Percentiles rank a stretch among this genome's conserved stretches.
Evolutionary conservation across 116 monocot species (phyloP).

Genomic region (Iris pallida): DNA sequence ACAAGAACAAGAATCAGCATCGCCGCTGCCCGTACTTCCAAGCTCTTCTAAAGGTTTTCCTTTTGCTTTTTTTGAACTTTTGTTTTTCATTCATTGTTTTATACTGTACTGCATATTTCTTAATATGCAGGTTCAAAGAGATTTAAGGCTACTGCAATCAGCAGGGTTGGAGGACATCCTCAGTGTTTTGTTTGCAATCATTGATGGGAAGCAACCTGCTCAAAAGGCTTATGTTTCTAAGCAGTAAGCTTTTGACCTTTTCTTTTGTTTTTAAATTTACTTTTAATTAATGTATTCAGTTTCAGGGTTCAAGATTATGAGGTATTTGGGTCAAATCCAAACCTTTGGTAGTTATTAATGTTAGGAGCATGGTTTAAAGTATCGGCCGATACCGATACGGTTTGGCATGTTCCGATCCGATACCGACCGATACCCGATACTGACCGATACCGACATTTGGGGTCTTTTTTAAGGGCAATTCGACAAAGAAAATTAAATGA

Average conservation of each 20-base stretch:
- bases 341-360: background rate
- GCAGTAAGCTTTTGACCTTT: slow-evolving; percentile 14
- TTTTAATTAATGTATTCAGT: background rate
- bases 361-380: too few species aligned
- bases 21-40: slow-evolving; percentile 50
- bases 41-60: slow-evolving; percentile 41
- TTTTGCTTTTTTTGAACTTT: slow-evolving; percentile 3
- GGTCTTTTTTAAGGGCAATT: too few species aligned
- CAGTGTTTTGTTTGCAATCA: slow-evolving; percentile 26
- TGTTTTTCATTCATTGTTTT: background rate
- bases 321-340: background rate
- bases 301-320: background rate
- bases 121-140: slow-evolving; percentile 42
- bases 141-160: slow-evolving; percentile 43
- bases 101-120: background rate
- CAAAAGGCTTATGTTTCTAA: slow-evolving; percentile 24
- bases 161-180: slow-evolving; percentile 36
- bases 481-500: too few species aligned
- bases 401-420: too few species aligned
- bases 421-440: too few species aligned
- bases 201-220: slow-evolving; percentile 29
- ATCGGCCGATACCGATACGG: too few species aligned
- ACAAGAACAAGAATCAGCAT: slow-evolving; percentile 69
- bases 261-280: background rate
- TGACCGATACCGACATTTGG: too few species aligned